Base-by-base conservation (phyloP, 129 eudicot genomes). In the Solidago caesia region DNA sequence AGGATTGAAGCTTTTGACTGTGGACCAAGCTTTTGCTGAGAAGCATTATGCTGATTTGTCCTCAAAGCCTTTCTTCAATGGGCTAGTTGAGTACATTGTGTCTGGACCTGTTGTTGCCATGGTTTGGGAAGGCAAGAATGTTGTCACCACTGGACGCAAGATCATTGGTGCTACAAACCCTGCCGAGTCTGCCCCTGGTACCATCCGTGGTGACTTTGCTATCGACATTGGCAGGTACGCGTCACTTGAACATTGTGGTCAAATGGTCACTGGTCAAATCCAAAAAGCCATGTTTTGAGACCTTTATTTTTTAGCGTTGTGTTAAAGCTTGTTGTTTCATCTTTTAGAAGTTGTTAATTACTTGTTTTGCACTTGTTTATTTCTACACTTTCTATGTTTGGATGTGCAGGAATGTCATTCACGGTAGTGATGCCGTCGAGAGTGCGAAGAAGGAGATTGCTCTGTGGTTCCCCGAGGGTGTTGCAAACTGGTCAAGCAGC, bases 91-190 rank as follows among this genome's bases (percentile, higher is more conserved):
- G 73, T 93, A 90, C 86, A 93, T 90, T 44, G 67, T 93, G 48
- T 93, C 98, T 59, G 98, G 98, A 46, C 98, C 98, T 0, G 98
- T 93, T 67, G 87, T 85, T 58, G 98, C 96, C 4, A 93, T 93
- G 98, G 98, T 93, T 68, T 93, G 96, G 98, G 96, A 93, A 61
- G 98, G 98, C 43, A 90, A 88, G 85, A 81, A 76, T 62, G 98
- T 93, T 7, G 92, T 93, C 11, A 52, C 84, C 27, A 93, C 98
- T 4, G 96, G 98, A 0, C 89, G 96, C 73, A 93, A 85, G 84
- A 86, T 93, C 75, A 93, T 93, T 51, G 98, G 98, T 55, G 96
- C 98, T 6, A 93, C 98, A 49, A 90, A 93, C 91, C 98, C 98
- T 29, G 83, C 89, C 7, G 90, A 87, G 8, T 90, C 98, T 65